These are phyloP conservation scores for Aspergillus calidoustus DNA, from an alignment of 2,329 filamentous ascomycete species.

Conservation along the genomic window DNA sequence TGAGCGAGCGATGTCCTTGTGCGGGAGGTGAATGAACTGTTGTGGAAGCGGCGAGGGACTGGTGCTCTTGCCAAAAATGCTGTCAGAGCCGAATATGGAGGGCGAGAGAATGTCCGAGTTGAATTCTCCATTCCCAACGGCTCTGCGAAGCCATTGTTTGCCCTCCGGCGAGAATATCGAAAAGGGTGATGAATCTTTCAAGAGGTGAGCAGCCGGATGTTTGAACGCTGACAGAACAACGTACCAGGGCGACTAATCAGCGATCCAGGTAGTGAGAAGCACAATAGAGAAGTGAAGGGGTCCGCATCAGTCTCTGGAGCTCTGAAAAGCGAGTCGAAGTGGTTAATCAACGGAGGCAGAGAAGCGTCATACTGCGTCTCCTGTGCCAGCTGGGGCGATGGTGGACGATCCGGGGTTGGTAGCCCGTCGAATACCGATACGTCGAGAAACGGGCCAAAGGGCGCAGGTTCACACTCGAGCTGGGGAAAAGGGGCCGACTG, in stretches of 20 bases:
- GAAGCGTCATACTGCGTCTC: background rate
- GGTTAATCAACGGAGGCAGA: background rate
- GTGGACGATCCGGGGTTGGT: background rate
- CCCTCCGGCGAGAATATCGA: constrained; percentile 5
- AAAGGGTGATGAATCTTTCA: background rate
- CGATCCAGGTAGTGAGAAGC: constrained; percentile 6
- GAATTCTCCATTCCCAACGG: background rate
- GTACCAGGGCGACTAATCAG: background rate
- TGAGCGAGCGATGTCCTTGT: constrained; percentile 2
- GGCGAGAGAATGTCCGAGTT: background rate
- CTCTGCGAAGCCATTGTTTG: constrained; percentile 1
- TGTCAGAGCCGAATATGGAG: background rate
- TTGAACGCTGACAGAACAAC: background rate
- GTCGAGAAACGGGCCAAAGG: no score
- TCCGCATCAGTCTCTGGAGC: background rate
- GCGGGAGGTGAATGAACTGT: background rate
- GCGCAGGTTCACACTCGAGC: no score
- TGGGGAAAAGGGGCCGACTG: no score
- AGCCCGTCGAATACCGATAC: background rate
- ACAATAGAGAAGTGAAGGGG: background rate
- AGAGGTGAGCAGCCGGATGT: background rate
- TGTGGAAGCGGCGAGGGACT: background rate
- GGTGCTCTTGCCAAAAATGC: background rate
- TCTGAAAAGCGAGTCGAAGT: background rate
- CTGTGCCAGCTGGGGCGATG: no score